Evolutionary conservation across 2,329 filamentous ascomycete species (phyloP), one percentile per base, ranked within the genome.

Genomic region (Alternaria consortialis): DNA sequence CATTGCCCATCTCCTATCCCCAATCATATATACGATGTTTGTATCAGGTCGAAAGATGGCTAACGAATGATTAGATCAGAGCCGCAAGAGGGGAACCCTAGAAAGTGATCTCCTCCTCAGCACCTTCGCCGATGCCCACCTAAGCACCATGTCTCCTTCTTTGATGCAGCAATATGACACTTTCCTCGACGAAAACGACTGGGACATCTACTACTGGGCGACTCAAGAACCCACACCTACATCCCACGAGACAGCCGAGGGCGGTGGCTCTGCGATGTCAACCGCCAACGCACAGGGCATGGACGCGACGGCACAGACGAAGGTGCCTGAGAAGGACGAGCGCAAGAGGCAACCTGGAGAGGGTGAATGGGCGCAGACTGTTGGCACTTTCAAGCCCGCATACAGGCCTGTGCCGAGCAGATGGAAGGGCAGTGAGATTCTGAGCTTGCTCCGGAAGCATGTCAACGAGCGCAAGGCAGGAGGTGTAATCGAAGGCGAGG

Each of bases 201-300:
- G 95, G 95, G 95, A 99, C 79, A 97, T 99, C 64, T 99, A 99
- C 85, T 99, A 99, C 85, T 99, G 95, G 95, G 93, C 92, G 4
- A 99, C 95, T 15, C 95, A 99, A 80, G 89, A 93, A 70, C 85
- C 90, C 12, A 81, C 86, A 5, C 82, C 84, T 1, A 86, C 86
- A n/a, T 85, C 87, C 34, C 79, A 83, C 54, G 83, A 87, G 58
- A 84, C 84, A 47, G 84, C 85, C 5, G 85, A 88, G 67, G 84
- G 85, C 29, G 81, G 79, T 27, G 80, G 80, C n/a, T 73, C 80
- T 3, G 79, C 79, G 12, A 65, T 79, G 62, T 80, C 84, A 11
- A 79, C 80, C 4, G 75, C 79, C 7, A 76, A 78, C 44, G 82
- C 80, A 20, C 81, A 83, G 66, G 83, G 83, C 62, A 79, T 78